Evolutionary conservation across 306 rosid species (phyloP).

Genomic region (Prunus kanzakura): DNA sequence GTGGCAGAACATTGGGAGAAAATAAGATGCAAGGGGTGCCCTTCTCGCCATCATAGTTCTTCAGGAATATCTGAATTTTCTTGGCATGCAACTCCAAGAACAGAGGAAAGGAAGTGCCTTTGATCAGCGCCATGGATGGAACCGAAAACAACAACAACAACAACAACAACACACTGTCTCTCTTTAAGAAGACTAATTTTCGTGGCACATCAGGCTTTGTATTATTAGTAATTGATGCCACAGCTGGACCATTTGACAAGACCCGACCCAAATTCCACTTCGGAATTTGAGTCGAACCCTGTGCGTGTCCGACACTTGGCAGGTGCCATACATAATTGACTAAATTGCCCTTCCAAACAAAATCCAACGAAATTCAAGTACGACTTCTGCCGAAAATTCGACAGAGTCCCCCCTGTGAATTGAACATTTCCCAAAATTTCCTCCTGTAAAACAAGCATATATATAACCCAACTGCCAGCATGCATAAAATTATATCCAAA

Average conservation of each 20-base stretch:
- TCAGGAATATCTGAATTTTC: constrained; percentile 16
- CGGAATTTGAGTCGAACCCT: no score
- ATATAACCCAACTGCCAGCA: no score
- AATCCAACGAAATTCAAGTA: no score
- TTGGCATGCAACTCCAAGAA: constrained; percentile 15
- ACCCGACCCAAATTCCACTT: no score
- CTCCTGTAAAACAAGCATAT: no score
- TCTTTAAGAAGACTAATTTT: constrained; percentile 19
- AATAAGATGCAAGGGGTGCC: neutral
- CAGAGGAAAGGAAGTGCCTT: constrained; percentile 14
- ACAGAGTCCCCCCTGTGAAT: no score
- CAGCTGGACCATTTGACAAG: constrained; percentile 13
- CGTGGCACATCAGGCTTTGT: constrained; percentile 20
- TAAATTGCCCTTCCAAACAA: no score
- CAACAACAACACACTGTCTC: neutral
- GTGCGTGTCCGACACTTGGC: no score
- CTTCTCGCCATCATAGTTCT: constrained; percentile 20
- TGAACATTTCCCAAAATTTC: no score
- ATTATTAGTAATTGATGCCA: constrained; percentile 32
- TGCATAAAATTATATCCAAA: no score
- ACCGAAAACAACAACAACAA: constrained; percentile 14
- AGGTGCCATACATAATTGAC: no score
- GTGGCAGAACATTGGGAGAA: constrained; percentile 21
- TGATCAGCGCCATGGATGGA: constrained; percentile 13
- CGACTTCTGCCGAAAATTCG: no score